phyloP scores from a whole-genome alignment of 495 filamentous ascomycete genomes.

The Tuber calosporum region DNA sequence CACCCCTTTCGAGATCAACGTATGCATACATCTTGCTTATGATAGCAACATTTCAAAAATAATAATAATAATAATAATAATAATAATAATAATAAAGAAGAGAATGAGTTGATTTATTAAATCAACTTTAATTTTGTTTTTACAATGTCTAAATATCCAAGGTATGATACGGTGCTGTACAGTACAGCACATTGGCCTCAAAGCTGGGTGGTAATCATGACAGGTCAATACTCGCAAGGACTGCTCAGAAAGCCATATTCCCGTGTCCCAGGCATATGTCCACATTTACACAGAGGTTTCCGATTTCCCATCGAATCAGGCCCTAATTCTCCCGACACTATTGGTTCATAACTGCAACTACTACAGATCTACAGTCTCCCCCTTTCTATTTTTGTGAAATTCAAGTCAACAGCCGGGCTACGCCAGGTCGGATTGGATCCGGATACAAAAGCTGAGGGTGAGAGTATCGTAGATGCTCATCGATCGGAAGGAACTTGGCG shows the following conservation, averaged over 20 bases:
- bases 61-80: too few species aligned
- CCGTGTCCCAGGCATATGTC: neutral
- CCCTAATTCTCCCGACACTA: neutral
- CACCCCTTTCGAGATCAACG: neutral
- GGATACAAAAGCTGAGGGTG: neutral
- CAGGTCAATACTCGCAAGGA: neutral
- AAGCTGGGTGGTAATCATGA: neutral
- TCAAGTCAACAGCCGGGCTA: neutral
- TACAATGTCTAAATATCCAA: neutral
- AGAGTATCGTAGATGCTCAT: constrained; percentile 3
- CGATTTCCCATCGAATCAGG: neutral
- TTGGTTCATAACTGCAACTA: neutral
- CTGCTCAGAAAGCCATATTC: neutral
- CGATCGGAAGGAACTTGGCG: neutral
- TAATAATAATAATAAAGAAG: too few species aligned
- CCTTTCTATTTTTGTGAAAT: neutral
- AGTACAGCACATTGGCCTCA: neutral
- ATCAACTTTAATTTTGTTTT: neutral
- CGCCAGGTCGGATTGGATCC: neutral
- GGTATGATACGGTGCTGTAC: too few species aligned
- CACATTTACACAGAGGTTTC: neutral
- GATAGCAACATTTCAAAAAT: neutral
- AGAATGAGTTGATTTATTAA: neutral
- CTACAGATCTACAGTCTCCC: neutral
- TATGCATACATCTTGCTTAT: neutral